A percentile compares a stretch with the other conserved stretches of the same genome.
These are phyloP conservation scores for Dimargaris xerosporica DNA, from an alignment of 192 early-diverging fungal genomes.

Conservation along the genomic window DNA sequence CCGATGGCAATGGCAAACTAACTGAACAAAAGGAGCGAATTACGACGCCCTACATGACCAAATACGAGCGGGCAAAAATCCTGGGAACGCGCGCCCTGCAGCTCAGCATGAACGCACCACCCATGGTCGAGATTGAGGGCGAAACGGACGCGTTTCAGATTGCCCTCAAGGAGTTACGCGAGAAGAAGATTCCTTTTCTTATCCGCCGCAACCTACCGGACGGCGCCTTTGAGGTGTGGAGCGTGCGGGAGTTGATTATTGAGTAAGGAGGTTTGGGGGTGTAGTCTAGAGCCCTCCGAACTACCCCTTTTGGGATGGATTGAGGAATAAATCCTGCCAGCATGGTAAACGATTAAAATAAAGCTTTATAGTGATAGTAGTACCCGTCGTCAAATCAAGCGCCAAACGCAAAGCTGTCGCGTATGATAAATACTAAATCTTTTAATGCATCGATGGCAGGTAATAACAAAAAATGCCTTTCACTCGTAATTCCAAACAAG, in stretches of 20 bases:
- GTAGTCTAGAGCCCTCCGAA: too few species aligned
- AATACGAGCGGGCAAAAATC: slow-evolving; percentile 87
- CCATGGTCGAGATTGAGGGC: slow-evolving; percentile 86
- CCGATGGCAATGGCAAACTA: background rate
- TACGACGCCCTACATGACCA: slow-evolving; percentile 98
- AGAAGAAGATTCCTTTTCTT: slow-evolving; percentile 84
- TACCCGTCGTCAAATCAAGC: too few species aligned
- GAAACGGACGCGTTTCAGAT: slow-evolving; percentile 89
- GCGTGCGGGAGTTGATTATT: slow-evolving; percentile 72
- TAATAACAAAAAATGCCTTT: too few species aligned
- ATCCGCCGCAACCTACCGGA: slow-evolving; percentile 89
- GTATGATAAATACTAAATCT: too few species aligned
- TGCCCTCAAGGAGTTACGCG: slow-evolving; percentile 86
- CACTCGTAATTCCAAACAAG: too few species aligned
- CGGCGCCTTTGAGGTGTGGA: slow-evolving; percentile 88
- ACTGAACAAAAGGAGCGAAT: slow-evolving; percentile 39
- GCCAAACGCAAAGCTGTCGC: too few species aligned
- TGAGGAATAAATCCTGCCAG: too few species aligned
- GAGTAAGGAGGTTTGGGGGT: too few species aligned
- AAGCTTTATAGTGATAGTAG: too few species aligned
- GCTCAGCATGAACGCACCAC: slow-evolving; percentile 97
- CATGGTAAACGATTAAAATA: too few species aligned
- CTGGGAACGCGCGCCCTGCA: slow-evolving; percentile 88
- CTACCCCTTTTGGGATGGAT: too few species aligned
- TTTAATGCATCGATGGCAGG: too few species aligned